phyloP scores from a whole-genome alignment of 495 filamentous ascomycete species.

The Parachaetomium inaequale region DNA sequence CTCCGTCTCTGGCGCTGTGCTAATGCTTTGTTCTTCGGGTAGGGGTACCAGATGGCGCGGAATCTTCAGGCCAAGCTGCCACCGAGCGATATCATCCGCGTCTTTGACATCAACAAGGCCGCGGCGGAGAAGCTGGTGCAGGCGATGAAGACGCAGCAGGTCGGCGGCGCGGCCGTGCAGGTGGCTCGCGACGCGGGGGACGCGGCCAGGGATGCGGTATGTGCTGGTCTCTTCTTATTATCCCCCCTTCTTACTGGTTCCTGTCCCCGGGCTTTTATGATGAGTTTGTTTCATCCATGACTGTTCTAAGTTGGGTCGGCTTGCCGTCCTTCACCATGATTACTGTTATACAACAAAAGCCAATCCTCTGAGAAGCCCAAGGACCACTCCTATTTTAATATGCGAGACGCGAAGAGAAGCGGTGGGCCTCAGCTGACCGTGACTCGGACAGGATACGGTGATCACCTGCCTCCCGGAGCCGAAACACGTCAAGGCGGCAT shows the following conservation, averaged over 20 bases:
- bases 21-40: slow-evolving; percentile 5
- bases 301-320: slow-evolving; percentile 45
- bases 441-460: slow-evolving; percentile 57
- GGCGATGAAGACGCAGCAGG: slow-evolving; percentile 52
- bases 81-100: slow-evolving; percentile 59
- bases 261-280: slow-evolving; percentile 35
- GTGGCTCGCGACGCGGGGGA: slow-evolving; percentile 56
- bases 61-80: slow-evolving; percentile 77
- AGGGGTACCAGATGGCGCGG: slow-evolving; percentile 83
- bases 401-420: not conserved
- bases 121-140: slow-evolving; percentile 56
- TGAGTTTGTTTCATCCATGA: slow-evolving; percentile 58
- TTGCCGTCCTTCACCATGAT: slow-evolving; percentile 39
- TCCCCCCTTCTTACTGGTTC: not conserved
- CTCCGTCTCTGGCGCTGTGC: not conserved
- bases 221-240: slow-evolving; percentile 34
- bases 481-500: slow-evolving; percentile 71
- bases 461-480: slow-evolving; percentile 81
- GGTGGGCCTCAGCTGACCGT: slow-evolving; percentile 15
- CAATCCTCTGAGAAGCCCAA: slow-evolving; percentile 32
- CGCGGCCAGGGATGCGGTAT: slow-evolving; percentile 69
- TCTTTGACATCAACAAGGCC: slow-evolving; percentile 71
- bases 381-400: not conserved
- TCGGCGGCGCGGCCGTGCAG: slow-evolving; percentile 51
- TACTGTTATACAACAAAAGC: slow-evolving; percentile 43